Base-by-base conservation (phyloP, 2,329 filamentous ascomycete genomes). In the Colletotrichum melonis region DNA sequence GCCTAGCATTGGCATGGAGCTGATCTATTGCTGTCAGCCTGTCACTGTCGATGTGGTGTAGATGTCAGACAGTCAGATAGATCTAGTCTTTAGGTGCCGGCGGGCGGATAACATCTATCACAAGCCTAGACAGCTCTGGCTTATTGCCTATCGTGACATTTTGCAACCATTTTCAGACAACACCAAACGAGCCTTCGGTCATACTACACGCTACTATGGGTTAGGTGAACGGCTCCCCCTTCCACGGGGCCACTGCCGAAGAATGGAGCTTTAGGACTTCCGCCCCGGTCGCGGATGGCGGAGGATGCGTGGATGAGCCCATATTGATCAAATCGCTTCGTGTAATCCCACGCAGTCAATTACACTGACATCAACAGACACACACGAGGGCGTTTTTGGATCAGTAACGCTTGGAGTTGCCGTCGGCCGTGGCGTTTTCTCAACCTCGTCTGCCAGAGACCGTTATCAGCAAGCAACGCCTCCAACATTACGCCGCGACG, bases 251-350 rank as follows among this genome's bases (percentile, higher is more conserved):
- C 38, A 32, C 19, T 63, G 22, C 35, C 14, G 57, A n/a, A 26
- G 32, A 58, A 19, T 46, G 24, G n/a, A 28, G 38, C 24, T 54
- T n/a, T 26, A 16, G 52, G 52, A 19, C n/a, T 1, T 49, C 42
- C 8, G 19, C 22, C 26, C 30, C 22, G 49, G 35, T 24, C 42
- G 26, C 63, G 24, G 49, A 49, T 19, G 49, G 19, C 46, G 54
- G 19, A 49, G 42, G 32, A 60, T 58, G 62, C 56, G 64, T 30
- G 12, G 65, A 72, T 59, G 65, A 59, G 59, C 30, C 54, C 52
- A 55, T 69, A 24, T 64, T 72, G 54, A 69, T 69, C 55, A 65
- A 49, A 62, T 57, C 22, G 54, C 60, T 62, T 70, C 35, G 49
- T 73, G 67, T 62, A 62, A 70, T 70, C n/a, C n/a, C 16, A n/a